Evolutionary conservation across 805 yeast genomes (phyloP).

Genomic region (Lipomyces starkeyi): DNA sequence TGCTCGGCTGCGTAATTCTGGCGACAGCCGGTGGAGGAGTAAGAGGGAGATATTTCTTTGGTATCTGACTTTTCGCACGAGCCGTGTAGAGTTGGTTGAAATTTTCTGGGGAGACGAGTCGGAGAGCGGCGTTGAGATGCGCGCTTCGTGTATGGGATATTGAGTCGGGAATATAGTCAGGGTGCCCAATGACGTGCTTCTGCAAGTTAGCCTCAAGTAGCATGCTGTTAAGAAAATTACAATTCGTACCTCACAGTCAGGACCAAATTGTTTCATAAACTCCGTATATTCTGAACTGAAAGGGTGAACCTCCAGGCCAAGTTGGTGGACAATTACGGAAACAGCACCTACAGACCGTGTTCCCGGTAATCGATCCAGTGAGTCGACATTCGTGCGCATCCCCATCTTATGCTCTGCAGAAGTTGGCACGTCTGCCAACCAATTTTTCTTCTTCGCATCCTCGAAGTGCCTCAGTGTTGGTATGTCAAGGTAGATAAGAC

Average conservation of each 20-base stretch:
- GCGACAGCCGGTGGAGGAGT: neutral
- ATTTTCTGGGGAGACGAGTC: conserved; percentile 43
- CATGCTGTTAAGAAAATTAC: neutral
- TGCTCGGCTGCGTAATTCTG: neutral
- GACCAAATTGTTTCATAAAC: conserved; percentile 54
- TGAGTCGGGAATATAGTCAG: conserved; percentile 63
- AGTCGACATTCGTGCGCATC: conserved; percentile 38
- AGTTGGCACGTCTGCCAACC: conserved; percentile 27
- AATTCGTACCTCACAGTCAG: neutral
- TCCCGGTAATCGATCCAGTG: neutral
- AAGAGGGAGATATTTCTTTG: conserved; percentile 12
- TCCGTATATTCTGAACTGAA: conserved; percentile 51
- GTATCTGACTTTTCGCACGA: conserved; percentile 1
- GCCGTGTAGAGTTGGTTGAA: conserved; percentile 34
- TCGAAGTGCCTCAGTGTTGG: conserved; percentile 60
- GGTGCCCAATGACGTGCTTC: conserved; percentile 75
- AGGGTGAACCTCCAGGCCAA: conserved; percentile 67
- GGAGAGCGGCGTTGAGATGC: conserved; percentile 40
- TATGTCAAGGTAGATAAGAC: conserved; percentile 73
- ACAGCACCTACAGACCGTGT: neutral
- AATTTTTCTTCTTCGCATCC: conserved; percentile 22
- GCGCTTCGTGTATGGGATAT: conserved; percentile 65
- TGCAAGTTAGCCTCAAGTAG: neutral
- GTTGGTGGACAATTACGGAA: conserved; percentile 72
- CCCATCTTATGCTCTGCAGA: neutral